Evolutionary conservation across 768 basidiomycete genomes (phyloP).

Genomic region (Amanita subjunquillea): DNA sequence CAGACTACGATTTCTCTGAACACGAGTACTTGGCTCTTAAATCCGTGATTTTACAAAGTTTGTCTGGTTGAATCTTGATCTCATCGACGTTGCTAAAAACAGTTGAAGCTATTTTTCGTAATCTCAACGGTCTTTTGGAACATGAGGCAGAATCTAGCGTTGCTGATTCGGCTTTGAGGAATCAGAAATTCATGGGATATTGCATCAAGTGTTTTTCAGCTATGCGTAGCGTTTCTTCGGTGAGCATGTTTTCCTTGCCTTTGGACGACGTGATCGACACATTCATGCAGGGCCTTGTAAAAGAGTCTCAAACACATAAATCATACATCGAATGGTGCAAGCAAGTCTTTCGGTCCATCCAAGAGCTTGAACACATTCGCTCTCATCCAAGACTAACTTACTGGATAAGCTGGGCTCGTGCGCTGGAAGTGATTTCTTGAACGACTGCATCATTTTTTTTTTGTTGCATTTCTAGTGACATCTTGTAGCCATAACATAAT

Average conservation of each 20-base stretch:
- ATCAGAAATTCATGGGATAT: conserved; percentile 28
- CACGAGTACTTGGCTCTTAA: conserved; percentile 23
- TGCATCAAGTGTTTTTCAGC: conserved; percentile 37
- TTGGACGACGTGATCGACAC: background rate
- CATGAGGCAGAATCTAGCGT: background rate
- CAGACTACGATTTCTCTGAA: conserved; percentile 19
- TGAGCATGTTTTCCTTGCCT: conserved; percentile 12
- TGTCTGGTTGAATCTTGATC: background rate
- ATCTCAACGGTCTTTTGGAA: conserved; percentile 26
- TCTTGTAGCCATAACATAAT: background rate
- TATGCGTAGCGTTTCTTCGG: conserved; percentile 39
- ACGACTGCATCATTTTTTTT: background rate
- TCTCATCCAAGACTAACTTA: conserved; percentile 20
- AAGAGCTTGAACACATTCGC: conserved; percentile 19
- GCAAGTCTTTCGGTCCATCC: conserved; percentile 18
- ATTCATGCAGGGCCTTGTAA: background rate
- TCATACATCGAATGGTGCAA: conserved; percentile 25
- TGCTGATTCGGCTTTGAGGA: conserved; percentile 15
- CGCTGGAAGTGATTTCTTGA: background rate
- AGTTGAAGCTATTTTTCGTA: conserved; percentile 33
- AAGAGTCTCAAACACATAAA: conserved; percentile 8
- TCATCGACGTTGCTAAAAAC: background rate
- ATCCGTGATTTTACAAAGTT: conserved; percentile 19
- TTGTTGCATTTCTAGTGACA: background rate
- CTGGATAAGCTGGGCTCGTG: conserved; percentile 20